A percentile compares a stretch with the other conserved stretches of the same genome.
These are phyloP conservation scores for Cystobasidium onofrii DNA, from an alignment of 768 basidiomycete genomes.

Conservation along the genomic window DNA sequence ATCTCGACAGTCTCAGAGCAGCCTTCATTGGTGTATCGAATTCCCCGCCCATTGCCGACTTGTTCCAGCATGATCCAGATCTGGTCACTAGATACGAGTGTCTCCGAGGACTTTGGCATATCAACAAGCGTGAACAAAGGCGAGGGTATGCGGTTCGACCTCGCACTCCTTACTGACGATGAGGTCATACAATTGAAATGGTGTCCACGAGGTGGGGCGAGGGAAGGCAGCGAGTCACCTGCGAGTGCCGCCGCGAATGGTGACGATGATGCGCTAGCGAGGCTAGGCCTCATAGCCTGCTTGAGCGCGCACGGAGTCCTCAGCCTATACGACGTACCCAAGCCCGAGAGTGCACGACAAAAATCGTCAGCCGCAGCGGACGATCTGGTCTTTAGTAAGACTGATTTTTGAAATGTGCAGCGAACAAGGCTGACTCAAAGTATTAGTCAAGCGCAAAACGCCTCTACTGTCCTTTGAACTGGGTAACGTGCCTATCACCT, in stretches of 20 bases:
- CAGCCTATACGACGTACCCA: conserved; percentile 68
- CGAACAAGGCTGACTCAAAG: neutral
- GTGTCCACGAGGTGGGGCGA: conserved; percentile 67
- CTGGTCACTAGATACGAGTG: conserved; percentile 52
- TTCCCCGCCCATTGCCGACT: conserved; percentile 54
- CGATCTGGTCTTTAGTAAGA: conserved; percentile 53
- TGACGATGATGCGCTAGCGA: conserved; percentile 41
- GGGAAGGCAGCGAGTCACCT: too few species aligned
- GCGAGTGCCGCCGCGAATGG: neutral
- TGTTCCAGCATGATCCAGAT: conserved; percentile 74
- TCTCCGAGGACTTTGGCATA: neutral
- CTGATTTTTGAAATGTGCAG: neutral
- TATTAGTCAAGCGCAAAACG: conserved; percentile 45
- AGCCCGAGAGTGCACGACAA: conserved; percentile 55
- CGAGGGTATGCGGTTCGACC: conserved; percentile 49
- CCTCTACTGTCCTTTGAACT: conserved; percentile 67
- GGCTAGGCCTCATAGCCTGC: conserved; percentile 74
- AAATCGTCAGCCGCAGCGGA: neutral
- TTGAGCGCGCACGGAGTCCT: conserved; percentile 81
- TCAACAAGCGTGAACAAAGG: conserved; percentile 24
- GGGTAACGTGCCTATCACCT: conserved; percentile 66
- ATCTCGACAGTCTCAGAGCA: conserved; percentile 49
- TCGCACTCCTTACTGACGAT: conserved; percentile 74
- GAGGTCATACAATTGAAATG: conserved; percentile 75
- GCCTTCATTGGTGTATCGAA: conserved; percentile 46